Conservation (phyloP, 768 basidiomycete species). For the Macrolepiota fuliginosa region DNA sequence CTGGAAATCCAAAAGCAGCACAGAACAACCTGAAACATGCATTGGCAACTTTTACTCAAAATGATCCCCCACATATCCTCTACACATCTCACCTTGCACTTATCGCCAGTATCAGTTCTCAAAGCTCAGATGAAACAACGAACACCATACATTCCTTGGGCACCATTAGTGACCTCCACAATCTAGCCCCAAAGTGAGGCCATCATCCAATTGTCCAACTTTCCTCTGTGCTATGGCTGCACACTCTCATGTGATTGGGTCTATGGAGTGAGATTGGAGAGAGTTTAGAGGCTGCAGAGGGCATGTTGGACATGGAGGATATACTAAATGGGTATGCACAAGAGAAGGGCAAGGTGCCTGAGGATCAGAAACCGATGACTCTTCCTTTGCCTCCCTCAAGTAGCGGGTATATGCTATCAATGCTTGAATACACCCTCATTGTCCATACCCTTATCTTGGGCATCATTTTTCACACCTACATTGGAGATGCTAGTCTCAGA, state of each 20-base stretch:
- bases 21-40: constrained; percentile 58
- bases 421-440: constrained; percentile 29
- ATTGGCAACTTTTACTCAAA: constrained; percentile 37
- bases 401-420: neutral
- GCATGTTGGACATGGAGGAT: constrained; percentile 48
- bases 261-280: constrained; percentile 50
- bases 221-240: constrained; percentile 43
- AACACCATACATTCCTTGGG: constrained; percentile 25
- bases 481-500: constrained; percentile 45
- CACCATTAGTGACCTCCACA: constrained; percentile 32
- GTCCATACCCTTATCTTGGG: constrained; percentile 64
- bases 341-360: constrained; percentile 19
- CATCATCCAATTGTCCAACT: constrained; percentile 32
- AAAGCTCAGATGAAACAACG: constrained; percentile 13
- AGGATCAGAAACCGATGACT: constrained; percentile 10
- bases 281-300: constrained; percentile 50
- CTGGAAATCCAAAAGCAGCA: constrained; percentile 54
- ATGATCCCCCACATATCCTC: constrained; percentile 49
- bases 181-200: constrained; percentile 25
- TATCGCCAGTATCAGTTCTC: constrained; percentile 35
- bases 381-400: constrained; percentile 4
- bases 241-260: constrained; percentile 55
- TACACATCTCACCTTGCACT: constrained; percentile 58
- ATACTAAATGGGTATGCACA: constrained; percentile 32
- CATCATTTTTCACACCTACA: constrained; percentile 60